Evolutionary conservation across 768 basidiomycete species (phyloP).

Genomic region (Inosperma sp.): DNA sequence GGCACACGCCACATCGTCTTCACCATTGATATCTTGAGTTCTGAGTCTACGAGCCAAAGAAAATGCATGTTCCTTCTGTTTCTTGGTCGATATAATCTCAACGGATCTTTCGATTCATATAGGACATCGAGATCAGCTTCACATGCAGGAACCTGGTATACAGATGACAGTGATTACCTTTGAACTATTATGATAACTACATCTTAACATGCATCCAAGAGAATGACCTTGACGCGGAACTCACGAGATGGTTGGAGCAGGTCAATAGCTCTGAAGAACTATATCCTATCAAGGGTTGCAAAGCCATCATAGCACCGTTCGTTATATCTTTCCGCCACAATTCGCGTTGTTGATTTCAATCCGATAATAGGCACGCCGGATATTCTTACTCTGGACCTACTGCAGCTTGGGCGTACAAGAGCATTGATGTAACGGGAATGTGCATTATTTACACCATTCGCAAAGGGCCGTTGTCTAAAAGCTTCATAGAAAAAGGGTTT

Average conservation of each 20-base stretch:
- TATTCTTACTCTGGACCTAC: constrained; percentile 91
- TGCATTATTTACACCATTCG: constrained; percentile 36
- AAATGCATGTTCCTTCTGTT: constrained; percentile 18
- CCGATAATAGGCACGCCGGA: constrained; percentile 75
- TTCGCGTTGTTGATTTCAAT: constrained; percentile 1
- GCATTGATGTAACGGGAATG: constrained; percentile 80
- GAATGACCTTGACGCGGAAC: constrained; percentile 52
- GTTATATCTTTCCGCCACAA: constrained; percentile 28
- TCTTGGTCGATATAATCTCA: neutral
- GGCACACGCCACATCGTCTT: neutral
- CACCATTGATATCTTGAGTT: neutral
- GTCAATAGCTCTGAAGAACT: constrained; percentile 42
- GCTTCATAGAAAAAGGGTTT: constrained; percentile 72
- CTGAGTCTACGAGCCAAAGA: too few relatives aligned
- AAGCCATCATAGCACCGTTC: constrained; percentile 94
- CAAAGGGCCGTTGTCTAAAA: constrained; percentile 7
- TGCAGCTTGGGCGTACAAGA: constrained; percentile 95
- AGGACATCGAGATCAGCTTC: constrained; percentile 50
- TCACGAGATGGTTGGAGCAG: constrained; percentile 56
- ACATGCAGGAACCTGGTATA: constrained; percentile 93
- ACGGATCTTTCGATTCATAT: neutral
- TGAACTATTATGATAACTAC: constrained; percentile 12
- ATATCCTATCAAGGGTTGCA: constrained; percentile 65
- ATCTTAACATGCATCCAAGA: constrained; percentile 36
- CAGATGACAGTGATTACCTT: constrained; percentile 48